Conservation (phyloP, 1,284 basidiomycete genomes). For the Filobasidium uniguttulatum region DNA sequence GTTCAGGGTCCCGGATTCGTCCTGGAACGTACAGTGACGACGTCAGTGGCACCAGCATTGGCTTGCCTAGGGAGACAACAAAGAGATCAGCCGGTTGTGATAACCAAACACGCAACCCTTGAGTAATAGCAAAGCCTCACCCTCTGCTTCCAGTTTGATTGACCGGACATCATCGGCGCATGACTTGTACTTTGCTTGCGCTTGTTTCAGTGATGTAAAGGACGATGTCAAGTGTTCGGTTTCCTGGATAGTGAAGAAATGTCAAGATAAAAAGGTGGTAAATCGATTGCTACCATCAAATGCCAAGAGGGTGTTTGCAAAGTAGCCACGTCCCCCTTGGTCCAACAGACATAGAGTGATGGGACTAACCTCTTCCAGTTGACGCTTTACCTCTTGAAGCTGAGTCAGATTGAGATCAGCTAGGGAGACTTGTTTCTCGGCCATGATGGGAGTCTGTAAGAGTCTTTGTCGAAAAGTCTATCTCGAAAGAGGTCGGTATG, state of each 20-base stretch:
- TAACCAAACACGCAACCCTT: too few relatives aligned
- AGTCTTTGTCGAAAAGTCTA: too few relatives aligned
- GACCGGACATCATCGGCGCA: conserved; percentile 71
- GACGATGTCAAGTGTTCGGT: conserved; percentile 81
- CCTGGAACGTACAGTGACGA: conserved; percentile 92
- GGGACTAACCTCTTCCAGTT: conserved; percentile 70
- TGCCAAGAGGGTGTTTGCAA: too few relatives aligned
- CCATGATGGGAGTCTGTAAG: not conserved
- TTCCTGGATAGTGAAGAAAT: conserved; percentile 47
- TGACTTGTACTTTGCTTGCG: conserved; percentile 78
- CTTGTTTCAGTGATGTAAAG: conserved; percentile 81
- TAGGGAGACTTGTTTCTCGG: conserved; percentile 57
- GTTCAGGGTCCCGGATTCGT: conserved; percentile 63
- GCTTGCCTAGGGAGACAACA: conserved; percentile 51
- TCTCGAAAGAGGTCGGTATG: too few relatives aligned
- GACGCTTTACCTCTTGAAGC: conserved; percentile 68
- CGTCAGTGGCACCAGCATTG: conserved; percentile 79
- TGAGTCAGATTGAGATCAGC: conserved; percentile 67
- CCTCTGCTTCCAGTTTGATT: conserved; percentile 55
- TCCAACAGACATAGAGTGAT: too few relatives aligned
- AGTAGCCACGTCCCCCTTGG: too few relatives aligned
- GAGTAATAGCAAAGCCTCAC: too few relatives aligned
- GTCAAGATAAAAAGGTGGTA: not conserved
- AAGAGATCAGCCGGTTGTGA: not conserved
- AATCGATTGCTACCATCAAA: too few relatives aligned